Evolutionary conservation across 202 grass and related monocot genomes (phyloP).

Genomic region (Setaria italica): DNA sequence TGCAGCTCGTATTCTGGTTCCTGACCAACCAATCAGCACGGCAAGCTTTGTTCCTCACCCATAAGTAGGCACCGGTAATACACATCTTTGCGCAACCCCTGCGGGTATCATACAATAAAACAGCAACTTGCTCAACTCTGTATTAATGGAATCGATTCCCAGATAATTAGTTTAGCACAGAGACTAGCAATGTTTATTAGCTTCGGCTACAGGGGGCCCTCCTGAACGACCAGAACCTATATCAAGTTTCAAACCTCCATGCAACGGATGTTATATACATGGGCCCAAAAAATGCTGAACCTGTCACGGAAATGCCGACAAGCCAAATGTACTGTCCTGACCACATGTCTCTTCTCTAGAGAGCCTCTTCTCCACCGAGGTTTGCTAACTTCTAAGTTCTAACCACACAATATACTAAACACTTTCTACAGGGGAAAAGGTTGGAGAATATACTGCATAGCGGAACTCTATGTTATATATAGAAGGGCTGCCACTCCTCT

Average conservation of each 20-base stretch:
- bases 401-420: too few relatives aligned
- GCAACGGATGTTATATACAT: conserved; percentile 46
- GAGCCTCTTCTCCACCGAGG: conserved; percentile 23
- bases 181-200: conserved; percentile 37
- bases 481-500: too few relatives aligned
- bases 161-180: conserved; percentile 40
- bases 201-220: conserved; percentile 34
- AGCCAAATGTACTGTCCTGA: conserved; percentile 25
- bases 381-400: conserved; percentile 24
- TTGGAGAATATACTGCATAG: too few relatives aligned
- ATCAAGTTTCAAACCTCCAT: conserved; percentile 1
- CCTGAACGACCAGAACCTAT: conserved; percentile 28
- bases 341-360: background rate
- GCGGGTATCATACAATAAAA: background rate
- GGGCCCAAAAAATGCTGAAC: conserved; percentile 42
- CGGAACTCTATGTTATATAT: too few relatives aligned
- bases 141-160: background rate
- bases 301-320: conserved; percentile 27
- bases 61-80: too few relatives aligned
- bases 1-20: too few relatives aligned
- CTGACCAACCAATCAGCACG: too few relatives aligned
- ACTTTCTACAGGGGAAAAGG: too few relatives aligned
- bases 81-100: too few relatives aligned
- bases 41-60: too few relatives aligned
- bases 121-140: background rate